Evolutionary conservation across 139 green algal species (phyloP).

Genomic region (Chlamydomonas applanata): DNA sequence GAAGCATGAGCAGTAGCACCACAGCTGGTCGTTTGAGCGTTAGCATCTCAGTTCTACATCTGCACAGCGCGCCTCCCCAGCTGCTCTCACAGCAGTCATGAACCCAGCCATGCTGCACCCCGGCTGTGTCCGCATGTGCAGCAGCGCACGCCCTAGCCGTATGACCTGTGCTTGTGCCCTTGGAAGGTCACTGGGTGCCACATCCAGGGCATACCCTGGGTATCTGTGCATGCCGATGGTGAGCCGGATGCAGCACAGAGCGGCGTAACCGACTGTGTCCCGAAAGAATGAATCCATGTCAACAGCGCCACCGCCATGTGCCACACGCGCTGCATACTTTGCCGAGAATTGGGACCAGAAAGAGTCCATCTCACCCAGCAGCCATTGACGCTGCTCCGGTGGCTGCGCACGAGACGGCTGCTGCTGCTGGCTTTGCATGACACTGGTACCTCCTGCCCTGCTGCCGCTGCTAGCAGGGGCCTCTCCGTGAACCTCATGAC

Average conservation of each 20-base stretch:
- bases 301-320: neutral
- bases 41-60: too few relatives aligned
- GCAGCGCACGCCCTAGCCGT: too few relatives aligned
- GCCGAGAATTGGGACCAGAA: neutral
- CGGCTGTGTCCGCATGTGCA: too few relatives aligned
- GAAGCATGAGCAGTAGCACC: too few relatives aligned
- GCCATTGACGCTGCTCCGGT: slow-evolving; percentile 12
- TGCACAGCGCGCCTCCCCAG: too few relatives aligned
- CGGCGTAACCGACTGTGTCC: slow-evolving; percentile 30
- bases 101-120: too few relatives aligned
- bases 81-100: too few relatives aligned
- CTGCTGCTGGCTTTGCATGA: too few relatives aligned
- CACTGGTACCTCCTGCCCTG: slow-evolving; percentile 14
- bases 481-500: slow-evolving; percentile 13
- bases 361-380: slow-evolving; percentile 16
- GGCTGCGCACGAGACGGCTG: too few relatives aligned
- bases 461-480: neutral
- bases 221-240: slow-evolving; percentile 41
- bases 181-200: too few relatives aligned
- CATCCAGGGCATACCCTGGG: slow-evolving; percentile 13
- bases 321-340: slow-evolving; percentile 6
- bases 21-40: too few relatives aligned
- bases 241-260: slow-evolving; percentile 36
- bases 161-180: too few relatives aligned
- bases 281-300: neutral